Evolutionary conservation across 257 asterid species (phyloP), one percentile per base, ranked within the genome.

Genomic region (Datura wrightii): DNA sequence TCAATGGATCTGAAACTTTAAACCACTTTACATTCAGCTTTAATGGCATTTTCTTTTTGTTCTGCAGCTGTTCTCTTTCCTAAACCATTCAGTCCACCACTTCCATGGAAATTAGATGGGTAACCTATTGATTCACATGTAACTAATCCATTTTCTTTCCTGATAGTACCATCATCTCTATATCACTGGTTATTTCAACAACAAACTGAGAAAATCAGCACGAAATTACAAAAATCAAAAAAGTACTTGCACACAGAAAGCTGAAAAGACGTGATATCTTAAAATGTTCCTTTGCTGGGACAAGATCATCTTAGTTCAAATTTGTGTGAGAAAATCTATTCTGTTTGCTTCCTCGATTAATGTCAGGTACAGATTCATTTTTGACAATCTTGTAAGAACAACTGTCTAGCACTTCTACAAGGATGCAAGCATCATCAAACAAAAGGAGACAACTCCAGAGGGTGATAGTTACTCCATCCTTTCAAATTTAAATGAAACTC

Each of bases 201-300:
- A 71, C 79, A 44, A 70, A 44, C 79, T 9, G 79, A n/a, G 37
- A 42, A 71, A 71, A 44, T 71, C 79, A 71, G 79, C 79, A n/a
- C 9, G 2, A 44, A 19, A 5, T 42, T n/a, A 41, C 16, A 18
- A 58, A 58, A 18, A 58, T 58, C 10, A 18, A 58, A 16, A 24
- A 24, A 1, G 31, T 24, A 58, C 10, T 58, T 58, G 65, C 65
- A 58, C 16, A 16, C 8, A 18, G 19, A 16, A 16, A 18, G 65
- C 65, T 58, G 65, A 58, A 58, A 56, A 56, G 31, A 56, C 31
- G 8, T 6, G 65, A 18, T 18, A 58, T 5, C 7, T 69, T 24
- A 24, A 24, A 24, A 10, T 44, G 36, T 24, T 67, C 78, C 50
- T 67, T 69, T 71, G 79, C 79, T 71, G 79, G 37, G 79, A 42